Base-by-base conservation (phyloP, 306 rosid genomes). In the Coriaria nepalensis region DNA sequence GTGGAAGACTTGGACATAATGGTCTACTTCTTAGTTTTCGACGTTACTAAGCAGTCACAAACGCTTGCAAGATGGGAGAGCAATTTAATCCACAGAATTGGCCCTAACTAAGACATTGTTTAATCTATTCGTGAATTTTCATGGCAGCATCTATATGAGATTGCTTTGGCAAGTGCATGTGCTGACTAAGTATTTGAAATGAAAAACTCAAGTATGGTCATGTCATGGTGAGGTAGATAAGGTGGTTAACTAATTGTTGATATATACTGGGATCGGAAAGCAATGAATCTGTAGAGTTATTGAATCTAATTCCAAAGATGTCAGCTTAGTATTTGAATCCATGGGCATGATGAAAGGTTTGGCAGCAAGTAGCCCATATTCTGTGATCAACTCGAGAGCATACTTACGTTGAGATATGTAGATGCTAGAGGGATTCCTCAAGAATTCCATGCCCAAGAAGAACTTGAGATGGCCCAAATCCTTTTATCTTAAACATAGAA, bases 381-480 rank as follows among this genome's bases (percentile, higher is more conserved):
- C 48, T 4, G 6, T 35, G 4, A 61, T 35, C 4, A 61, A 9
- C 33, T 61, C 59, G 37, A 61, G 37, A 2, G 53, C 40, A 13
- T 53, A 53, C 5, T 53, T 62, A 0, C 14, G 9, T 33, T 62
- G 55, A 4, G 12, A 62, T 10, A 62, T 46, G 47, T 47, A 32
- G 0, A 60, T 42, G 4, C 65, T 40, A 8, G 4, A 4, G 0
- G 12, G 49, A 0, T 13, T 9, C 2, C 37, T 41, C 50, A 52
- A 35, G 35, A 60, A 37, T 20, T 60, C 52, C 6, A 60, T 9
- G 42, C 50, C 57, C 4, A 60, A 4, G 10, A 32, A 59, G 6
- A 32, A 39, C 10, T 37, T 11, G 1, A 40, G 47, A 6, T 1
- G 2, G 0, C 33, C 54, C 0, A 47, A 5, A 29, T 57, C n/a